Evolutionary conservation across 2,329 filamentous ascomycete genomes (phyloP), one percentile per base, ranked within the genome.

Genomic region (Epichloe uncinata): DNA sequence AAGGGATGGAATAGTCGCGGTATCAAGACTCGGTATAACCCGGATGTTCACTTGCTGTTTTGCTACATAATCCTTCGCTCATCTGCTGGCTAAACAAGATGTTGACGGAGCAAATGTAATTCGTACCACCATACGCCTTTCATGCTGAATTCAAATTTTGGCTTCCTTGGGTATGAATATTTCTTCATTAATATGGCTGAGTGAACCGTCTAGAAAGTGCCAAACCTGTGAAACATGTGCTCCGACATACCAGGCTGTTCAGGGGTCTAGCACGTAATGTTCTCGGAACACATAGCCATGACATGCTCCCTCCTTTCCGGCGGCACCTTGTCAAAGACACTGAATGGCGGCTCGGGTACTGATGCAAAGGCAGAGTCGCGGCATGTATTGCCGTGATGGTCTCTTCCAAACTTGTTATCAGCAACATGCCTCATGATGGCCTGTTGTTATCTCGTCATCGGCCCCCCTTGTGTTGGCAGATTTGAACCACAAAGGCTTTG

Each of bases 401-500:
- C 26, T 26, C 26, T 26, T 26, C 26, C 7, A 26, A 26, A 26
- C 26, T 26, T 26, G 26, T 26, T 26, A 26, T 22, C 22, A 18
- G 51, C 45, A 9, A 50, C 48, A 34, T 52, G 48, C 16, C 45
- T 45, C 22, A 48, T 20, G 12, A 50, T 48, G 35, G 48, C 45
- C 18, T 50, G 43, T 22, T 8, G 50, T 12, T 56, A 60, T 3
- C 54, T 55, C 42, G 45, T 47, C 43, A 54, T 55, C 44, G 20
- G 3, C 15, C 5, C 26, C 49, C 8, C 22, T 15, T 11, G 52
- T 52, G 8, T 47, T 54, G 7, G 54, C 40, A 15, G 56, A 49
- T 50, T 55, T 58, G 5, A 44, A 82, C 75, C 22, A 85, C 67
- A 58, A 84, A 85, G 13, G 81, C 82, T 26, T 81, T 70, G 13